These are phyloP conservation scores for Chrysoporthe cubensis DNA, from an alignment of 2,329 filamentous ascomycete genomes.

Conservation along the genomic window DNA sequence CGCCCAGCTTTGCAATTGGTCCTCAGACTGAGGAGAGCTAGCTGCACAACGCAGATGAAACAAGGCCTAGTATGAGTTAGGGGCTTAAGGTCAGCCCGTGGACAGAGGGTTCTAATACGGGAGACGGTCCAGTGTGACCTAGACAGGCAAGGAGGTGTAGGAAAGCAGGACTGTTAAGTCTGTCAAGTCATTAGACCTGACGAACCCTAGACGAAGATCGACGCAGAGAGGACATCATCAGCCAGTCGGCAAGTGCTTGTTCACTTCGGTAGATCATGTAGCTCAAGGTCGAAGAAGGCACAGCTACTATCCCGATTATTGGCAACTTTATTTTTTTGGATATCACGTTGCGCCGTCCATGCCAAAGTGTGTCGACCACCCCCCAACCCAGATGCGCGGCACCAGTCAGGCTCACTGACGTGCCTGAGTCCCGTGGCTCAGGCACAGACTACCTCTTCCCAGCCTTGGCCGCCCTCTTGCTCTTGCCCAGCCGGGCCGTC, in stretches of 20 bases:
- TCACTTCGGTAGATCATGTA: not conserved
- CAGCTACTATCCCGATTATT: not conserved
- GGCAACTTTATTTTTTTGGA: not conserved
- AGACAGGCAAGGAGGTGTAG: not conserved
- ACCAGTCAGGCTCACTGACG: not conserved
- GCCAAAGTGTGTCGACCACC: not conserved
- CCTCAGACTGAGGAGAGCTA: too few species aligned
- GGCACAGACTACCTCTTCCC: constrained; percentile 37
- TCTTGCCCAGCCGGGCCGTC: constrained; percentile 54
- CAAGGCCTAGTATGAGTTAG: not conserved
- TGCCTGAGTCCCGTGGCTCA: not conserved
- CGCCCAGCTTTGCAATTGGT: too few species aligned
- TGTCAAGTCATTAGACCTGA: not conserved
- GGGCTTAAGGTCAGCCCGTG: not conserved
- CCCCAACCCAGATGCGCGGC: not conserved
- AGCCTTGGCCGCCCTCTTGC: constrained; percentile 51
- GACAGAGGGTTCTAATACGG: not conserved
- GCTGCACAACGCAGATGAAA: too few species aligned
- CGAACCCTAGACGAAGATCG: not conserved
- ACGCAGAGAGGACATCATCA: not conserved
- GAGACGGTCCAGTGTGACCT: not conserved
- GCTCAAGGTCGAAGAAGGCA: not conserved
- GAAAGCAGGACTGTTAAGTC: not conserved
- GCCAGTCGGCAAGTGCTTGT: not conserved
- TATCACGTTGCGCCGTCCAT: constrained; percentile 13